phyloP scores from a whole-genome alignment of 2,329 filamentous ascomycete species.

The Fusarium sp. region DNA sequence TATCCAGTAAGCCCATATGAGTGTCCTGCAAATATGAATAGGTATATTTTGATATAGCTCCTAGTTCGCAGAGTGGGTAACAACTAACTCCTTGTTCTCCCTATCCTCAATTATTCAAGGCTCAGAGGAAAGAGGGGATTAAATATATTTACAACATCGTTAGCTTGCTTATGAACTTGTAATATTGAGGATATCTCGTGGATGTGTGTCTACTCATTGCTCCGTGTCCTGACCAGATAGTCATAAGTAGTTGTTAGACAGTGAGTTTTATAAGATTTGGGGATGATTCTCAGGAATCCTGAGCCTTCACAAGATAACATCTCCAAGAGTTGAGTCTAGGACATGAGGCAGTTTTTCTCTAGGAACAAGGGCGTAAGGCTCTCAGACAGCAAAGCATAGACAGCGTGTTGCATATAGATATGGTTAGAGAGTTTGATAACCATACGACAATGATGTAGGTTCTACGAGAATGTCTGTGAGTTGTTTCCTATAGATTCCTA shows the following conservation, averaged over 20 bases:
- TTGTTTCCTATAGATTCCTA: background rate
- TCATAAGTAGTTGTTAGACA: background rate
- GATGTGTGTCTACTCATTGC: background rate
- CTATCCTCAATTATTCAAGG: background rate
- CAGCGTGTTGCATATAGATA: background rate
- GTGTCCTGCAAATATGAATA: background rate
- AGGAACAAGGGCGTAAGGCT: background rate
- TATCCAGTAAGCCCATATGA: background rate
- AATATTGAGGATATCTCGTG: background rate
- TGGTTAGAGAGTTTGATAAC: background rate
- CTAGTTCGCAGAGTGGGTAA: slow-evolving; percentile 3
- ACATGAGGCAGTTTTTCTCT: background rate
- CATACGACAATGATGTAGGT: background rate
- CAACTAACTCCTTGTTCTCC: background rate
- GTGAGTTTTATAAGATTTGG: background rate
- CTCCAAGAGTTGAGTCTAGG: too few relatives aligned
- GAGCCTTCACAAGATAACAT: background rate
- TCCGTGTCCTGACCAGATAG: background rate
- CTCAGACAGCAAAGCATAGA: background rate
- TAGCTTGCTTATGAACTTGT: background rate
- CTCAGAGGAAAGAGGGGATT: background rate
- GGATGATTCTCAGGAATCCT: too few relatives aligned
- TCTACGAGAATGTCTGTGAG: background rate
- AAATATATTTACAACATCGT: background rate
- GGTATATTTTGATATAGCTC: background rate